phyloP scores from a whole-genome alignment of 2,329 filamentous ascomycete species.

The Stenocarpella maydis region DNA sequence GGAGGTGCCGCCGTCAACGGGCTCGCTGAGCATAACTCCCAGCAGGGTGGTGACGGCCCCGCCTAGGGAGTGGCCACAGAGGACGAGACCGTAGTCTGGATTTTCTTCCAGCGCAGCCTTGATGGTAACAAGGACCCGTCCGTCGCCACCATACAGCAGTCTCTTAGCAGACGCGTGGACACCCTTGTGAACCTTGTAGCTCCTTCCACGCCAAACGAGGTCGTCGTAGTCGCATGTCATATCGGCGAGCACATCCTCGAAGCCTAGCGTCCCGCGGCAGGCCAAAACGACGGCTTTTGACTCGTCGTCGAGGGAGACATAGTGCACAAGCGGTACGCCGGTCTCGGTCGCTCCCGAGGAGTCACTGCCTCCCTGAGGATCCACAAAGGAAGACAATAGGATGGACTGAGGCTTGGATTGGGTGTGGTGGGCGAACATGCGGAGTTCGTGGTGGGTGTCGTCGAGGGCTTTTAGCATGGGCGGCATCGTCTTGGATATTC shows the following conservation, averaged over 20 bases:
- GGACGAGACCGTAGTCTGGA: conserved; percentile 73
- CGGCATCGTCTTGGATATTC: conserved; percentile 61
- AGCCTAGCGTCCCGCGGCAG: conserved; percentile 75
- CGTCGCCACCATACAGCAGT: conserved; percentile 72
- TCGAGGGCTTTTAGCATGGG: conserved; percentile 52
- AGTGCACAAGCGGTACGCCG: conserved; percentile 76
- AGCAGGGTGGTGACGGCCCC: conserved; percentile 75
- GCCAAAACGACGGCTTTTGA: conserved; percentile 77
- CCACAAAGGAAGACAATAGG: conserved; percentile 74
- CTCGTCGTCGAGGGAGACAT: conserved; percentile 75
- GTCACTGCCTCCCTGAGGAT: conserved; percentile 73
- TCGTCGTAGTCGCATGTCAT: conserved; percentile 79
- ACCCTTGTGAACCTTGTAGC: conserved; percentile 77
- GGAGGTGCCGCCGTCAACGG: conserved; percentile 60
- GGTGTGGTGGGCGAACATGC: conserved; percentile 71
- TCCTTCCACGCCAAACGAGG: conserved; percentile 67
- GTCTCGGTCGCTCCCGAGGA: conserved; percentile 70
- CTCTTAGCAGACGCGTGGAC: conserved; percentile 76
- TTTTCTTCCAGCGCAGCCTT: conserved; percentile 72
- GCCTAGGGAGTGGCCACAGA: conserved; percentile 75
- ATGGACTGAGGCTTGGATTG: conserved; percentile 65
- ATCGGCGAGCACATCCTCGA: conserved; percentile 77
- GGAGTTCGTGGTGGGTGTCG: conserved; percentile 66
- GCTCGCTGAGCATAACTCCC: conserved; percentile 75
- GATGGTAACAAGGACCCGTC: conserved; percentile 71